phyloP scores from a whole-genome alignment of 768 basidiomycete species.

The Boletus sp. region DNA sequence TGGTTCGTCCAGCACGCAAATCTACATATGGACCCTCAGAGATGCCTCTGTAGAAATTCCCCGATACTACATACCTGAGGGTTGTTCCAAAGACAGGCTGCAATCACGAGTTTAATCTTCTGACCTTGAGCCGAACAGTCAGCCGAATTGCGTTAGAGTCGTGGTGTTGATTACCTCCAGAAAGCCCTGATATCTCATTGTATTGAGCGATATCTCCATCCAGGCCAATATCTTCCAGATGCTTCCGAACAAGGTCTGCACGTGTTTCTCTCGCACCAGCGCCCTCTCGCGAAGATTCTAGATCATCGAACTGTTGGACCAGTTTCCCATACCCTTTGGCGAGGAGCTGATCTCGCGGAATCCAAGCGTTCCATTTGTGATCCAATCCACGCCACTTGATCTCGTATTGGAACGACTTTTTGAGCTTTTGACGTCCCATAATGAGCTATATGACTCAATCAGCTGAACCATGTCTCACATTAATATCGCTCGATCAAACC shows the following conservation, averaged over 20 bases:
- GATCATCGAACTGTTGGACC: conserved; percentile 92
- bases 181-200: conserved; percentile 92
- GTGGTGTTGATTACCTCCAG: conserved; percentile 62
- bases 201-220: conserved; percentile 98
- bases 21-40: conserved; percentile 40
- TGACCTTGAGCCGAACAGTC: conserved; percentile 54
- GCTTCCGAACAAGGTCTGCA: conserved; percentile 79
- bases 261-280: conserved; percentile 89
- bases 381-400: conserved; percentile 83
- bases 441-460: conserved; percentile 50
- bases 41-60: background rate
- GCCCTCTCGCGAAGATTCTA: conserved; percentile 94
- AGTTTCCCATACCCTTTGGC: conserved; percentile 86
- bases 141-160: conserved; percentile 11
- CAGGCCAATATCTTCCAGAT: conserved; percentile 92
- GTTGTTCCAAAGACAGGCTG: conserved; percentile 95
- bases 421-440: conserved; percentile 95
- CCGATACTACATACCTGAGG: conserved; percentile 60
- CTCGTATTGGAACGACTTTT: conserved; percentile 94
- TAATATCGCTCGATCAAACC: conserved; percentile 41
- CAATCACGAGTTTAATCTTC: conserved; percentile 95
- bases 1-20: conserved; percentile 80
- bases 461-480: conserved; percentile 13
- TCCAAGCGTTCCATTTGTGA: conserved; percentile 88
- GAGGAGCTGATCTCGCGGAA: conserved; percentile 83